Conservation (phyloP, 768 basidiomycete species). For the Calocybe gangraenosa region DNA sequence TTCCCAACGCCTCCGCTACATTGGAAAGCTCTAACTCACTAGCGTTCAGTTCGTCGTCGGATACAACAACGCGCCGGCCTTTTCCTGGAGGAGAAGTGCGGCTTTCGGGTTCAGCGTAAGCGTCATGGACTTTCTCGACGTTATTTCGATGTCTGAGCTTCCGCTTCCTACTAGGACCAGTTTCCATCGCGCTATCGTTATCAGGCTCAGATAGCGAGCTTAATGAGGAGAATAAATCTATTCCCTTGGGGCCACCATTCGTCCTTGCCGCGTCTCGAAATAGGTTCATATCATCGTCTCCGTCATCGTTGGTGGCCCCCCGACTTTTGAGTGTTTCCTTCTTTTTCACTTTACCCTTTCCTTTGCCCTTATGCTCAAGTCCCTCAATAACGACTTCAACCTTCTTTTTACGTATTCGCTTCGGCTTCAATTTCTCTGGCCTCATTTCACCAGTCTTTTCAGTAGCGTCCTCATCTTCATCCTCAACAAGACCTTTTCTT, state of each 20-base stretch:
- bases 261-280: background rate
- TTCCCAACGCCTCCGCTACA: too few species aligned
- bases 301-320: conserved; percentile 35
- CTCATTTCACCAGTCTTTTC: conserved; percentile 14
- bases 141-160: conserved; percentile 20
- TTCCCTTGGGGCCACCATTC: background rate
- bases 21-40: background rate
- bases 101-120: background rate
- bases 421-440: conserved; percentile 18
- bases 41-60: conserved; percentile 26
- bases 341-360: conserved; percentile 21
- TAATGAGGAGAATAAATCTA: conserved; percentile 17
- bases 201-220: conserved; percentile 25
- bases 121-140: conserved; percentile 11
- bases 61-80: conserved; percentile 22
- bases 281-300: conserved; percentile 18
- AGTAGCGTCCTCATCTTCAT: conserved; percentile 1
- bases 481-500: conserved; percentile 12
- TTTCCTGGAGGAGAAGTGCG: conserved; percentile 12
- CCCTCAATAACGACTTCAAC: conserved; percentile 12
- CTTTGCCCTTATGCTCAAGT: conserved; percentile 24
- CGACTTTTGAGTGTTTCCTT: conserved; percentile 35
- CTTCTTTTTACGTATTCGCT: conserved; percentile 24
- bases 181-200: conserved; percentile 16
- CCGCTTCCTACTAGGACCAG: conserved; percentile 21